Base-by-base conservation (phyloP, 352 stramenopile species). In the Phytophthora nicotianae region DNA sequence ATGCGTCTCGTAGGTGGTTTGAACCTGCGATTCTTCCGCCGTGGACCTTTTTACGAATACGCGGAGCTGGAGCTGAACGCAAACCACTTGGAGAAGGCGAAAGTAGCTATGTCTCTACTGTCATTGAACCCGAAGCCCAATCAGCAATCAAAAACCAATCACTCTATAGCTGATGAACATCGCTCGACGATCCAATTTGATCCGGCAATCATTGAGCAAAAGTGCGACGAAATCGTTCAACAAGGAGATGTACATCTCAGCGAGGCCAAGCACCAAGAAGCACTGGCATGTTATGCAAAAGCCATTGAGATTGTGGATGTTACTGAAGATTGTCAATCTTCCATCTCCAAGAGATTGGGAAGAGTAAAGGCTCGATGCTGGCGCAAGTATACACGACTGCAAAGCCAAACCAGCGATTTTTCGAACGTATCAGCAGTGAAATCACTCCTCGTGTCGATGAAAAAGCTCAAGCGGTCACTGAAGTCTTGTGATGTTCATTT, bases 1-100 rank as follows among this genome's bases (percentile, higher is more conserved):
- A 90, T 93, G 81, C 61, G 77, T 19, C 68, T 93, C n/a, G 83
- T 91, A 11, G 75, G 81, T 35, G 77, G 80, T 6, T 29, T 93
- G 4, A 65, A 81, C n/a, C 66, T 89, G 20, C 53, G 46, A 16
- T 75, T 77, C 11, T 89, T 88, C n/a, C 73, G 75, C 47, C 78
- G 69, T 17, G 62, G 68, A 23, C 83, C 83, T 17, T 88, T 89
- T 62, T 83, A 80, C 45, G 70, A 87, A 42, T 93, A 83, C 26
- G 81, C 80, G 8, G 71, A 88, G 54, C 47, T 93, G 43, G 75
- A 92, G 21, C 54, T 90, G 13, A 76, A 83, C 29, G 65, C 78
- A 21, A 67, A 57, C 38, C 71, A 74, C 0, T 70, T 77, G 20
- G 68, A 68, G 24, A 73, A 89, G 42, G 83, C 81, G 4, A 76